These are phyloP conservation scores for Pneumocystis murina DNA, from an alignment of 1,139 yeast species.

Conservation along the genomic window DNA sequence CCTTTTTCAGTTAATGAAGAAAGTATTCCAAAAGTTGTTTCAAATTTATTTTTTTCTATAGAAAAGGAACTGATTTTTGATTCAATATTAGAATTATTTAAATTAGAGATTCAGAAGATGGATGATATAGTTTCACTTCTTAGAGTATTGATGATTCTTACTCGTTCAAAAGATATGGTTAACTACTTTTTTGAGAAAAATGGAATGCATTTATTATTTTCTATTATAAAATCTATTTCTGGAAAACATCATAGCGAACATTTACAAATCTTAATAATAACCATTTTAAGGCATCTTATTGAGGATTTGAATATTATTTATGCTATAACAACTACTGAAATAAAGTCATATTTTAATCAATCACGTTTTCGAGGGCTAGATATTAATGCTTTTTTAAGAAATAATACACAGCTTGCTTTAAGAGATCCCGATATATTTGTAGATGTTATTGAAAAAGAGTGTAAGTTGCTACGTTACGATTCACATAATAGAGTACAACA, in stretches of 20 bases:
- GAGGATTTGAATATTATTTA: conserved; percentile 44
- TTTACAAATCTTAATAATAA: conserved; percentile 22
- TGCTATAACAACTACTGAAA: conserved; percentile 30
- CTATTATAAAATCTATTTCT: conserved; percentile 20
- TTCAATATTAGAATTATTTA: not conserved
- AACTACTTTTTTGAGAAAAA: conserved; percentile 32
- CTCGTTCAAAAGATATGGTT: conserved; percentile 33
- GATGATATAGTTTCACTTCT: conserved; percentile 28
- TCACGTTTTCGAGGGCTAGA: conserved; percentile 25
- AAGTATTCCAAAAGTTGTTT: conserved; percentile 1
- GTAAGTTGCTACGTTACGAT: conserved; percentile 20
- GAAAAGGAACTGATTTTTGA: not conserved
- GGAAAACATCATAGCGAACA: conserved; percentile 20
- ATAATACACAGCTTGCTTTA: conserved; percentile 40
- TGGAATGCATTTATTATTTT: conserved; percentile 24
- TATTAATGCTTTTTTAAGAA: conserved; percentile 39
- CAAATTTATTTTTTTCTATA: conserved; percentile 4
- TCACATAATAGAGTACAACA: conserved; percentile 16
- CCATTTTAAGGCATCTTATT: conserved; percentile 52
- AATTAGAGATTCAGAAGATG: conserved; percentile 1
- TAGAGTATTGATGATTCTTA: conserved; percentile 38
- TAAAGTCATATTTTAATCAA: conserved; percentile 24
- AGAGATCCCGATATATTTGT: conserved; percentile 45
- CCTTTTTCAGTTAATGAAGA: not conserved
- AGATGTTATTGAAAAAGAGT: conserved; percentile 37